Evolutionary conservation across 2,329 filamentous ascomycete species (phyloP).

Genomic region (Alternaria conjuncta): DNA sequence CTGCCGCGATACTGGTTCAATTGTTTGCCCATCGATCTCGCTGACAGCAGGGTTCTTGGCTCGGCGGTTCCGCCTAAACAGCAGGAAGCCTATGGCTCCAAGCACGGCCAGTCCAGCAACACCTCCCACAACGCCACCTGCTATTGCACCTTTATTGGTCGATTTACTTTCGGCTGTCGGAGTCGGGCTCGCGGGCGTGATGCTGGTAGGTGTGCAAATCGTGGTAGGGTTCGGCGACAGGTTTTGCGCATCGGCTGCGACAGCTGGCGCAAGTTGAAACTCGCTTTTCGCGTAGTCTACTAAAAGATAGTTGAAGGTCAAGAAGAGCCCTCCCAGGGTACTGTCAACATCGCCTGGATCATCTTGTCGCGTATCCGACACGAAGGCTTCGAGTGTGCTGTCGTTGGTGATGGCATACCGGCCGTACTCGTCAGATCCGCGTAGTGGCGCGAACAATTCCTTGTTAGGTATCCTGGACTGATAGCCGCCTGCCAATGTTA

Average conservation of each 20-base stretch:
- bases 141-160: constrained; percentile 1
- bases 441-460: constrained; percentile 13
- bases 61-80: not conserved
- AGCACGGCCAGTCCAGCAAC: constrained; percentile 2
- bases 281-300: constrained; percentile 16
- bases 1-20: not conserved
- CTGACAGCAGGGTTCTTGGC: not conserved
- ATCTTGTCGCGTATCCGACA: constrained; percentile 7
- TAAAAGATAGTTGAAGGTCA: constrained; percentile 16
- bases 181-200: not conserved
- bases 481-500: constrained; percentile 11
- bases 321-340: constrained; percentile 10
- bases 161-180: not conserved
- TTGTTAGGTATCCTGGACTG: constrained; percentile 11
- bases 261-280: constrained; percentile 12
- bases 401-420: constrained; percentile 15
- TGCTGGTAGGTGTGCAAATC: constrained; percentile 1
- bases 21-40: not conserved
- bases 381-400: constrained; percentile 10
- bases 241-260: not conserved
- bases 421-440: constrained; percentile 15
- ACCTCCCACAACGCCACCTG: constrained; percentile 7
- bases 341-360: constrained; percentile 4
- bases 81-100: not conserved
- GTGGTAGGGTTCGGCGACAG: constrained; percentile 3